Base-by-base conservation (phyloP, 805 yeast species). In the Candida dendrica region DNA sequence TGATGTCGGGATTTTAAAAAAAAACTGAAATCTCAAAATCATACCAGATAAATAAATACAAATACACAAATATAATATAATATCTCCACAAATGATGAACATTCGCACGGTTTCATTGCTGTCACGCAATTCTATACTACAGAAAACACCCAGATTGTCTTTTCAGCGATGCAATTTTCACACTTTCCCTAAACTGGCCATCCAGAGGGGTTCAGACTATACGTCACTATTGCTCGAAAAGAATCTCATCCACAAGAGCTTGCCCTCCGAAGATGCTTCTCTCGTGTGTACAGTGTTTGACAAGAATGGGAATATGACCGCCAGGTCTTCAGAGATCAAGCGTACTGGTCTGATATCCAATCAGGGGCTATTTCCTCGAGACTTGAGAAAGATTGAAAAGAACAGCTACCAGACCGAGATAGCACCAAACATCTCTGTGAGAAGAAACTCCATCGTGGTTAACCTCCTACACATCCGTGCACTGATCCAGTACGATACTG, bases 251-350 rank as follows among this genome's bases (percentile, higher is more conserved):
- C 69, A 65, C 41, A 53, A 65, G 33, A 65, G 60, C 41, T 52
- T 51, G 36, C 55, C 58, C 31, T 54, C 61, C 22, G 68, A 66
- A 13, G 50, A 60, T 2, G 60, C 63, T 4, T 52, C 62, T 26
- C 79, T 89, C 17, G 69, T 89, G 27, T 91, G 97, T 52, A 91
- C 98, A 1, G 76, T 86, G 0, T 80, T 93, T 48, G 89, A 90
- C 53, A 47, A 55, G 3, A 58, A 68, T 2, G 97, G 98, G 0
- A 72, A 78, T 34, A 79, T 86, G 19, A 69, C 73, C 1, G 79
- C 84, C 0, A 81, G 84, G 2, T 81, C 91, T 1, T 73, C 79
- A 36, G 84, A 80, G 53, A 79, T 83, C 59, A 86, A 87, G 47
- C 77, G 87, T 55, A 72, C 84, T 40, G 81, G 79, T 41, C 74